Evolutionary conservation across 306 rosid genomes (phyloP).

Genomic region (Cucurbita maxima): DNA sequence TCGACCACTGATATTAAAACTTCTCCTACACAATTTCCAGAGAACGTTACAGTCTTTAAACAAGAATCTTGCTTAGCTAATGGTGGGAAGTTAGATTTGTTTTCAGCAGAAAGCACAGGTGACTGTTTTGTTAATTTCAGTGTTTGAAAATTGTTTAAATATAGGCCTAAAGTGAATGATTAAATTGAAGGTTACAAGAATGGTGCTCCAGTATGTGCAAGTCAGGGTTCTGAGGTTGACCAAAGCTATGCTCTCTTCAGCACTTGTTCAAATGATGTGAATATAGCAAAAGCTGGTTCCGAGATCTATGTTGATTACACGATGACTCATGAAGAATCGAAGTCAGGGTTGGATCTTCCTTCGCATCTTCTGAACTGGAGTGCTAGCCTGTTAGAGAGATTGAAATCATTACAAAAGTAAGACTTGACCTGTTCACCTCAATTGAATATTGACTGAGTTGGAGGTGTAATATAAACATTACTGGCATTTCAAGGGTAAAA

Average conservation of each 20-base stretch:
- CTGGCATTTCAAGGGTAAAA: neutral
- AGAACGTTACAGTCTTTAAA: constrained; percentile 14
- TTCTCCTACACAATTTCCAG: constrained; percentile 17
- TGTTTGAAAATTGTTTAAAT: constrained; percentile 14
- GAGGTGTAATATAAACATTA: neutral
- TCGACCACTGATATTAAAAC: constrained; percentile 18
- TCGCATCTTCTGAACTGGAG: constrained; percentile 34
- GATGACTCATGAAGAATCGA: constrained; percentile 21
- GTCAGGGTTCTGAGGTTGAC: constrained; percentile 19
- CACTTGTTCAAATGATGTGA: constrained; percentile 7
- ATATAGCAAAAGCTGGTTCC: constrained; percentile 9
- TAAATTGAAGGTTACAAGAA: constrained; percentile 20
- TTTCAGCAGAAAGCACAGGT: constrained; percentile 19
- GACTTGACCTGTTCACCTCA: constrained; percentile 2
- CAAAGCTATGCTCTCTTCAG: constrained; percentile 11
- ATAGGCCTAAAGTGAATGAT: constrained; percentile 29
- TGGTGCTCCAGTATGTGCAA: constrained; percentile 16
- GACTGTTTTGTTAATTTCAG: constrained; percentile 16
- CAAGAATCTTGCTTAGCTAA: constrained; percentile 19
- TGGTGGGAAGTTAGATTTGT: constrained; percentile 13
- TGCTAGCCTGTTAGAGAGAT: constrained; percentile 52
- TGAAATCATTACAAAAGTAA: constrained; percentile 53
- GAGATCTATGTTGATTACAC: constrained; percentile 5
- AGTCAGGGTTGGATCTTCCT: constrained; percentile 29
- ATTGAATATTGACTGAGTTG: neutral